A percentile compares a stretch with the other conserved stretches of the same genome.
Conservation (phyloP, 768 basidiomycete genomes). For the Podaxis sp. region DNA sequence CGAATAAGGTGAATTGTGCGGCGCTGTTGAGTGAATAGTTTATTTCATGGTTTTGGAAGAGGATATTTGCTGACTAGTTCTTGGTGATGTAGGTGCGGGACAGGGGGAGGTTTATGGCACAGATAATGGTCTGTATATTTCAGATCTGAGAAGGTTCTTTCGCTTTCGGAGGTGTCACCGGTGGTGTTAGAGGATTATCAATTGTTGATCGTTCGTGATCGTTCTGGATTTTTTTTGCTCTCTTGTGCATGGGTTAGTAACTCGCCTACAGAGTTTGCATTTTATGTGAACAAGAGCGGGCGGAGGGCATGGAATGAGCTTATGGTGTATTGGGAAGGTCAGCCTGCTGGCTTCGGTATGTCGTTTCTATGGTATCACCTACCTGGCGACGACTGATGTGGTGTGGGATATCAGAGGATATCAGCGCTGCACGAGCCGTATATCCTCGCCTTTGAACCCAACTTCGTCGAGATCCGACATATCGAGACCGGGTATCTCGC, state of each 20-base stretch:
- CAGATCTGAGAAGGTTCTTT: slow-evolving; percentile 89
- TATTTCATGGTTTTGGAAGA: slow-evolving; percentile 1
- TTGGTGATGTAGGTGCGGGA: slow-evolving; percentile 60
- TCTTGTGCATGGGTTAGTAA: slow-evolving; percentile 13
- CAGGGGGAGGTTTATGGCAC: slow-evolving; percentile 93
- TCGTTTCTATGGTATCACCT: slow-evolving; percentile 11
- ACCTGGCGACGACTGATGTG: neutral
- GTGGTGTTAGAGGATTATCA: slow-evolving; percentile 96
- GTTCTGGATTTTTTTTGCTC: neutral
- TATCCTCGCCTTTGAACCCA: slow-evolving; percentile 93
- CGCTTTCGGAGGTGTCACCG: slow-evolving; percentile 86
- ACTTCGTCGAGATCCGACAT: slow-evolving; percentile 95
- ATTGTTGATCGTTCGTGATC: slow-evolving; percentile 77
- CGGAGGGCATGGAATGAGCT: slow-evolving; percentile 88
- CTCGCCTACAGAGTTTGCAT: slow-evolving; percentile 80
- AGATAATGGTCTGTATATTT: slow-evolving; percentile 94
- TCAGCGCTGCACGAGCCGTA: slow-evolving; percentile 94
- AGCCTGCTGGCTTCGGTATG: slow-evolving; percentile 92
- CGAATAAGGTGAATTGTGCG: slow-evolving; percentile 91
- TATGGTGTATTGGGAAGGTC: slow-evolving; percentile 97
- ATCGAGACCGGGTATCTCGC: slow-evolving; percentile 89
- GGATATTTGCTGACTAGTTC: neutral
- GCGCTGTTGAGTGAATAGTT: slow-evolving; percentile 76
- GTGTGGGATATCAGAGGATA: slow-evolving; percentile 37
- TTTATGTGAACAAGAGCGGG: slow-evolving; percentile 97